These are phyloP conservation scores for Grosmannia serpens DNA, from an alignment of 2,329 filamentous ascomycete species.

Conservation along the genomic window DNA sequence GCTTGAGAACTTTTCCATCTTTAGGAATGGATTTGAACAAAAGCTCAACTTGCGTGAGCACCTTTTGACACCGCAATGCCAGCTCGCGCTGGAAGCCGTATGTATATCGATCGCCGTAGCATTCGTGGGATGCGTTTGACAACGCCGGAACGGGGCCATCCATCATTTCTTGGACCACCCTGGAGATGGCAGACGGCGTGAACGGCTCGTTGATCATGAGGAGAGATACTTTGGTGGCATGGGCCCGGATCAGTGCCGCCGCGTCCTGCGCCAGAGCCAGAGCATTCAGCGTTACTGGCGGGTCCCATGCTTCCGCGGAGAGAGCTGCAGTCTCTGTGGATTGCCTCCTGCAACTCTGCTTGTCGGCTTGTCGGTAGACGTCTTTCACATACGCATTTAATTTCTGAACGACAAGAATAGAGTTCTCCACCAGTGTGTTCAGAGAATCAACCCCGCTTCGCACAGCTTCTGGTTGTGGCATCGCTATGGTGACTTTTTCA, in stretches of 20 bases:
- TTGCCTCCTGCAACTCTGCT: background rate
- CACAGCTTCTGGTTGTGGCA: slow-evolving; percentile 12
- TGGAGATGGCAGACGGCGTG: slow-evolving; percentile 62
- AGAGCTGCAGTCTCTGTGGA: background rate
- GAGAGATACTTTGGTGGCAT: slow-evolving; percentile 78
- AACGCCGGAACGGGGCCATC: slow-evolving; percentile 63
- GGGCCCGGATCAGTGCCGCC: slow-evolving; percentile 62
- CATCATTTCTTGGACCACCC: slow-evolving; percentile 61
- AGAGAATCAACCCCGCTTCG: slow-evolving; percentile 21
- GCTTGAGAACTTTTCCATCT: slow-evolving; percentile 41
- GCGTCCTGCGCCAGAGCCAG: slow-evolving; percentile 62
- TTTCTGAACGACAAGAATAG: slow-evolving; percentile 27
- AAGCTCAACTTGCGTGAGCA: slow-evolving; percentile 50
- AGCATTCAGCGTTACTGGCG: slow-evolving; percentile 30
- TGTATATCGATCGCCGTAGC: slow-evolving; percentile 51
- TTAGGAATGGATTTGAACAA: slow-evolving; percentile 49
- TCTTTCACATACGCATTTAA: slow-evolving; percentile 24
- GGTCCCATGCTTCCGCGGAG: background rate
- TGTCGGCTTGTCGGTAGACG: slow-evolving; percentile 20
- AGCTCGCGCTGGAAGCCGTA: slow-evolving; percentile 37
- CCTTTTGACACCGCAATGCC: slow-evolving; percentile 42
- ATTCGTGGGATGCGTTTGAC: slow-evolving; percentile 57
- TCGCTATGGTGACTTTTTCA: background rate
- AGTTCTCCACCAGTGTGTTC: slow-evolving; percentile 24
- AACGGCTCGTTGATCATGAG: slow-evolving; percentile 81